Evolutionary conservation across 179 eudicot species (phyloP), one percentile per base, ranked within the genome.

Genomic region (Patellifolia procumbens): DNA sequence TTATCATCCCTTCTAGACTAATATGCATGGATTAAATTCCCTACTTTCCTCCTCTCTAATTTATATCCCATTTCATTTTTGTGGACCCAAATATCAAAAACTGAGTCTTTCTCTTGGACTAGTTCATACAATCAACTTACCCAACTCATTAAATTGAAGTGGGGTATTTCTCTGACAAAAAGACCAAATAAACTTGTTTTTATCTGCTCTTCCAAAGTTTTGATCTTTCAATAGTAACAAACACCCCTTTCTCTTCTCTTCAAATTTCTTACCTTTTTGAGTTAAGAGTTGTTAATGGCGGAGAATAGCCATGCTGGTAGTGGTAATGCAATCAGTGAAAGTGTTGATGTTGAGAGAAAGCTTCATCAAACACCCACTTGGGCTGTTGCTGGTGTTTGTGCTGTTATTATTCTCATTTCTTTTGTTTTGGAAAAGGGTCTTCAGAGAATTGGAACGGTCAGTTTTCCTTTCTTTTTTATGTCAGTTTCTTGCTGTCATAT

Each of bases 281-380:
- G 22, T n/a, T 29, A 55, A 22, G 76, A n/a, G n/a, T n/a, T 74
- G n/a, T 9, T 32, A 65, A 75, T 75, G 78, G 78, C 11, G 32
- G 72, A 16, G 19, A 71, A 68, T 22, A 34, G 51, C 13, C 68
- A 63, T 34, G 49, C 58, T 8, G 12, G 65, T 29, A 68, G 28
- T 66, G 24, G 65, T 55, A 59, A n/a, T n/a, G n/a, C 31, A 34
- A 64, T 55, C 31, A 4, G 35, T 9, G 28, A 39, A 62, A 7
- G 42, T 68, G 55, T 4, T 26, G 8, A 29, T 39, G 46, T n/a
- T 37, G 86, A 61, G 39, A 89, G 91, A 62, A 65, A 80, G 78
- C 90, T 91, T 56, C 84, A 85, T 70, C 84, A 87, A 73, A 91
- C 95, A 52, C 91, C 95, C 45, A 91, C 95, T 73, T 91, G 95